These are phyloP conservation scores for Salix arbutifolia DNA, from an alignment of 345 rosid genomes.

Conservation along the genomic window DNA sequence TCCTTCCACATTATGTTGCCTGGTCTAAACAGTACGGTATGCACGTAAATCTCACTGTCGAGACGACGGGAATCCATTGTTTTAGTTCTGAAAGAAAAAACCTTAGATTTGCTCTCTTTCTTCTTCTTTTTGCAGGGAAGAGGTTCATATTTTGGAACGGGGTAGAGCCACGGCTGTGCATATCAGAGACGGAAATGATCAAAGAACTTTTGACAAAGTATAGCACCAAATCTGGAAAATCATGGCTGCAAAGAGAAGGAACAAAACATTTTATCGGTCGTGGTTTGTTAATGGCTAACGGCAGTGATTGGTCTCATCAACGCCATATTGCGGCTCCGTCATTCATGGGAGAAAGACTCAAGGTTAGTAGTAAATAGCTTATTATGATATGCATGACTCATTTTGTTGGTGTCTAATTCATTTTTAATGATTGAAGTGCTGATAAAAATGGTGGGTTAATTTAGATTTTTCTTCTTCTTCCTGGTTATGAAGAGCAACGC, in stretches of 20 bases:
- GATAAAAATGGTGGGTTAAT: not conserved
- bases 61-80: not conserved
- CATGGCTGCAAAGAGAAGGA: conserved; percentile 93
- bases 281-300: conserved; percentile 78
- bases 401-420: not conserved
- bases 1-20: conserved; percentile 72
- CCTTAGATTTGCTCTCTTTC: not conserved
- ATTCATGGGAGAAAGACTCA: conserved; percentile 28
- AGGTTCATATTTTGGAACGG: conserved; percentile 87
- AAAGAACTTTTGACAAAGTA: conserved; percentile 66
- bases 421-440: not conserved
- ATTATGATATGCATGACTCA: not conserved
- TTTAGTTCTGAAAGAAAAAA: not conserved
- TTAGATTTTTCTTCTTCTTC: not conserved
- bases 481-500: conserved; percentile 52
- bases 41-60: not conserved
- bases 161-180: conserved; percentile 78
- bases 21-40: conserved; percentile 84
- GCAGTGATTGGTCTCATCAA: conserved; percentile 50
- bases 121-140: conserved; percentile 45
- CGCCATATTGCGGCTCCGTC: conserved; percentile 32
- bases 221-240: conserved; percentile 68
- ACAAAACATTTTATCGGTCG: conserved; percentile 77
- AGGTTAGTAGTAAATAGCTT: conserved; percentile 3
- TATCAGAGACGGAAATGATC: conserved; percentile 72